These are phyloP conservation scores for Neurospora hispaniola DNA, from an alignment of 495 filamentous ascomycete species.

Conservation along the genomic window DNA sequence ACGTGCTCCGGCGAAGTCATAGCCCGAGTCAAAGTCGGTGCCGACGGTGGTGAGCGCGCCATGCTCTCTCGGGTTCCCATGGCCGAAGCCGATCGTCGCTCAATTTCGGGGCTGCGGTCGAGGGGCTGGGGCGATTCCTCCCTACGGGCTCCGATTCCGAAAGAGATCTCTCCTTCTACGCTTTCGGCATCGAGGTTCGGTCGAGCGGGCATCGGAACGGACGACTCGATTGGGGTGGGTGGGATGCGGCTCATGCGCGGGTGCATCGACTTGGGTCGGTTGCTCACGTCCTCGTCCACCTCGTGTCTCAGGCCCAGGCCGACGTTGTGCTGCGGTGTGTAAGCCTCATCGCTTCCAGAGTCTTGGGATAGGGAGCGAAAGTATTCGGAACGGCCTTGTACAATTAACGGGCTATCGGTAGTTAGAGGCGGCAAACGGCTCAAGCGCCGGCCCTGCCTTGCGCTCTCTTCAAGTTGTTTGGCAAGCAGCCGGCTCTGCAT, in stretches of 20 bases:
- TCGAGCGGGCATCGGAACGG: slow-evolving; percentile 27
- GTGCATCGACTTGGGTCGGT: slow-evolving; percentile 61
- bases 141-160: slow-evolving; percentile 31
- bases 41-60: slow-evolving; percentile 10
- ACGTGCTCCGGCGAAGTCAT: slow-evolving; percentile 30
- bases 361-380: slow-evolving; percentile 50
- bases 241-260: slow-evolving; percentile 59
- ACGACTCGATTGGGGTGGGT: slow-evolving; percentile 38
- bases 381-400: slow-evolving; percentile 62
- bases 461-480: slow-evolving; percentile 72
- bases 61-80: slow-evolving; percentile 13
- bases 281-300: slow-evolving; percentile 42
- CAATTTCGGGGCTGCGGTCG: slow-evolving; percentile 5
- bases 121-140: slow-evolving; percentile 34
- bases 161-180: slow-evolving; percentile 22
- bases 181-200: slow-evolving; percentile 22
- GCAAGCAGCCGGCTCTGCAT: slow-evolving; percentile 78
- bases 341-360: slow-evolving; percentile 28
- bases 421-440: slow-evolving; percentile 77
- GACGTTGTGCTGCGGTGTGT: slow-evolving; percentile 18
- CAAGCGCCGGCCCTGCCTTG: slow-evolving; percentile 58
- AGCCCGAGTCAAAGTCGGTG: slow-evolving; percentile 2
- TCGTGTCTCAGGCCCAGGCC: slow-evolving; percentile 43
- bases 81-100: slow-evolving; percentile 9
- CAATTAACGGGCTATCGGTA: slow-evolving; percentile 56